A percentile compares a stretch with the other conserved stretches of the same genome.
Conservation (phyloP, 2,329 filamentous ascomycete species). For the Aureobasidium subglaciale region DNA sequence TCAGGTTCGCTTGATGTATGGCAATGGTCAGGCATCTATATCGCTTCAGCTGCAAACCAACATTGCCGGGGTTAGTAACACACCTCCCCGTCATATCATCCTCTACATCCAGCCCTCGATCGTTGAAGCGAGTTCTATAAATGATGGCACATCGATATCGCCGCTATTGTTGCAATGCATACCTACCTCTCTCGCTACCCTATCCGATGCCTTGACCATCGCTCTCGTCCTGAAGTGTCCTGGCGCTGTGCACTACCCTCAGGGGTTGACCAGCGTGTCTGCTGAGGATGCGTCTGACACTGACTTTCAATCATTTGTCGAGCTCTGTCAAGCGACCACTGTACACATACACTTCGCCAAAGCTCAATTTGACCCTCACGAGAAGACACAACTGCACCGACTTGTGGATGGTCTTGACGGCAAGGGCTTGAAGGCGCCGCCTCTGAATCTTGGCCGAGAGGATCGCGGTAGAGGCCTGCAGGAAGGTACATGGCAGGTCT, state of each 20-base stretch:
- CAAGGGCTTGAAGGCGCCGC: neutral
- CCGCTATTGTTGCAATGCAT: neutral
- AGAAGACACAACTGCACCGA: neutral
- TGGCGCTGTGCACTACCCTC: conserved; percentile 1
- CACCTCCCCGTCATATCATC: neutral
- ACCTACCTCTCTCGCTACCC: neutral
- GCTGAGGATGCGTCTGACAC: neutral
- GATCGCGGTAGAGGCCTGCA: conserved; percentile 6
- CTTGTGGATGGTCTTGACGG: neutral
- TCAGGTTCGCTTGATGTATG: neutral
- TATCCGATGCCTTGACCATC: conserved; percentile 1
- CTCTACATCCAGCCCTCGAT: neutral
- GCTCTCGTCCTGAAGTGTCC: neutral
- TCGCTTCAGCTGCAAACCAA: neutral
- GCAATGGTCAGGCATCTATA: neutral
- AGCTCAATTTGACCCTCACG: neutral
- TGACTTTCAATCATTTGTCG: neutral
- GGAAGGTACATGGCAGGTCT: conserved; percentile 11
- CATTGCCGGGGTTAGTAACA: neutral
- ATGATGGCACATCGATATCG: neutral
- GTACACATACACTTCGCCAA: neutral
- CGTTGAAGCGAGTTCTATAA: neutral
- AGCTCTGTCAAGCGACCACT: neutral
- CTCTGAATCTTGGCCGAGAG: neutral
- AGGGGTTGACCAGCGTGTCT: neutral